Base-by-base conservation (phyloP, 345 rosid species). In the Microthlaspi erraticum region DNA sequence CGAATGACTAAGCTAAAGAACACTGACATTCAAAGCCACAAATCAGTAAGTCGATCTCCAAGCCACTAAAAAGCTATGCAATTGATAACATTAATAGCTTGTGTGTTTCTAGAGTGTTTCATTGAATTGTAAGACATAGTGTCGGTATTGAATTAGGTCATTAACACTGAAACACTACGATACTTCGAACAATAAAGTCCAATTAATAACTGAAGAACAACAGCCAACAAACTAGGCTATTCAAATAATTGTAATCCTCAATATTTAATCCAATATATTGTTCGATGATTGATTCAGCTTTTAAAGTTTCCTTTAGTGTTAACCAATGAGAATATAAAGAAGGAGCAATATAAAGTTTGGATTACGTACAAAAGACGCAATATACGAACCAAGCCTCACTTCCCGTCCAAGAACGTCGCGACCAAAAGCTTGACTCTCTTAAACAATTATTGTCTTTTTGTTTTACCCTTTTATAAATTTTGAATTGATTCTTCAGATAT, bases 401-500 rank as follows among this genome's bases (percentile, higher is more conserved):
- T 72, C 71, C 57, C 64, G 71, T 72, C 77, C 49, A 56, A 29
- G 42, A 72, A 64, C 65, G 51, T 45, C 55, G 39, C 51, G 58
- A 72, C 59, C 50, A 72, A 64, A 64, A 64, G 49, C 41, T 52
- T 53, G 37, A 33, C 20, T 0, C 20, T 59, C 31, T 17, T 39
- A 10, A 50, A 33, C 36, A 61, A 50, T 60, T 49, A 10, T 50
- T 60, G 42, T 42, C 23, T 42, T 10, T 38, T n/a, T 59, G 10
- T 5, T 23, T 37, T 23, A 29, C 53, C 60, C 36, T 70, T 29
- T 50, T 51, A 26, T 60, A 60, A n/a, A 9, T 41, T 41, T 61
- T 60, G 23, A 14, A 14, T 61, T 31, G 29, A 51, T 61, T 71
- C 68, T 37, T 31, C 68, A 50, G n/a, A 71, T 51, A 32, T 31